Evolutionary conservation across 2,329 filamentous ascomycete genomes (phyloP).

Genomic region (Pyrenochaeta sp.): DNA sequence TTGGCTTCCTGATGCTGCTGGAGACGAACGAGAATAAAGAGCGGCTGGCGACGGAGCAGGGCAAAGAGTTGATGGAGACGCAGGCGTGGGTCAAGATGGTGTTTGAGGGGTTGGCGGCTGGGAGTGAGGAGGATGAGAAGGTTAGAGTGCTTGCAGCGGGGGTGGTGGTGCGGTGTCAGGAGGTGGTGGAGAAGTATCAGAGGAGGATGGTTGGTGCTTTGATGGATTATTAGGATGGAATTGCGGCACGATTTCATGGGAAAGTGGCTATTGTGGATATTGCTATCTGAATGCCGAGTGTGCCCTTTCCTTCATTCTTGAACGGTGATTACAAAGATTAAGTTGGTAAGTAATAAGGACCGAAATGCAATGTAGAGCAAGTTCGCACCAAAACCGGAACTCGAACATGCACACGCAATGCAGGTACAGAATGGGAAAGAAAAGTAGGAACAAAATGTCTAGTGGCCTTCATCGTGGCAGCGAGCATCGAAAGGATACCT

Average conservation of each 20-base stretch:
- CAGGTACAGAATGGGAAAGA: too few relatives aligned
- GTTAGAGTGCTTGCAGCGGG: constrained; percentile 81
- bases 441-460: too few relatives aligned
- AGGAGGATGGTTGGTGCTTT: constrained; percentile 76
- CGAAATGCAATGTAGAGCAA: too few relatives aligned
- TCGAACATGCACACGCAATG: too few relatives aligned
- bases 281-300: not conserved
- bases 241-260: not conserved
- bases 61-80: constrained; percentile 81
- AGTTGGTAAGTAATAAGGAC: too few relatives aligned
- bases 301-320: too few relatives aligned
- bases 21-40: constrained; percentile 81
- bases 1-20: constrained; percentile 79
- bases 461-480: too few relatives aligned
- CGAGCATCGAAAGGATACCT: too few relatives aligned
- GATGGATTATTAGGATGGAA: constrained; percentile 48
- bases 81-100: constrained; percentile 83
- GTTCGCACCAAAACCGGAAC: too few relatives aligned
- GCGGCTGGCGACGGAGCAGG: constrained; percentile 75
- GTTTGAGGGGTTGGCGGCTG: constrained; percentile 64
- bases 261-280: not conserved
- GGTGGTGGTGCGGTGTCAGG: constrained; percentile 77
- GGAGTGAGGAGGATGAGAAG: constrained; percentile 73
- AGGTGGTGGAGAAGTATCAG: constrained; percentile 84
- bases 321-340: too few relatives aligned